A percentile compares a stretch with the other conserved stretches of the same genome.
phyloP scores from a whole-genome alignment of 129 eudicot genomes.

The Arctium lappa region DNA sequence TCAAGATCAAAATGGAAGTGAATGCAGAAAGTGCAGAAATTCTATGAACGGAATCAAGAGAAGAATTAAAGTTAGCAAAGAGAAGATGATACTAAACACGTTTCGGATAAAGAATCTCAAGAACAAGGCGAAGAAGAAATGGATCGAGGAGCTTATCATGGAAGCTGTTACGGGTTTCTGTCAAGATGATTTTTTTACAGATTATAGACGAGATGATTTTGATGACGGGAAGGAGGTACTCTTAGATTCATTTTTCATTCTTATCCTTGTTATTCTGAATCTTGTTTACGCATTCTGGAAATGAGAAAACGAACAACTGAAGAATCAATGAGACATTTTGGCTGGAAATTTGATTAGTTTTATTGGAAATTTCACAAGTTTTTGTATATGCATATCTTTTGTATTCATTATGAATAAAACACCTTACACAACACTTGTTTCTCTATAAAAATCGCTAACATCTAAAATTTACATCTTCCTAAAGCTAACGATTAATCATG shows the following conservation, averaged over 20 bases:
- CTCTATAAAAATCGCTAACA: slow-evolving; percentile 3
- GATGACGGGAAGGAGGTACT: background rate
- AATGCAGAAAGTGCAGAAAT: background rate
- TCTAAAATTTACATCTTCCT: slow-evolving; percentile 21
- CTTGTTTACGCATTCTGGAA: background rate
- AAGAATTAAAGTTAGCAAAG: background rate
- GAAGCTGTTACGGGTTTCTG: background rate
- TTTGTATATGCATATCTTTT: background rate
- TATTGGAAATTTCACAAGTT: background rate
- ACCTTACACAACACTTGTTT: slow-evolving; percentile 23
- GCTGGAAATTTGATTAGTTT: background rate
- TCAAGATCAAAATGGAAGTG: background rate
- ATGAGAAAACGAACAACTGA: background rate
- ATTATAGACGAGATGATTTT: background rate
- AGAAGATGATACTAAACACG: background rate
- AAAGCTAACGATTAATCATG: slow-evolving; percentile 47
- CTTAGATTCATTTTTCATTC: background rate
- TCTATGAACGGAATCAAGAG: background rate
- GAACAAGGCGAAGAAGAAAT: background rate
- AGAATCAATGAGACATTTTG: background rate
- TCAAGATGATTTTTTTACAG: background rate
- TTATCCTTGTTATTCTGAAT: background rate
- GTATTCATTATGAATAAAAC: background rate
- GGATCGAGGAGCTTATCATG: background rate
- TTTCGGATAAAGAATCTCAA: background rate